Base-by-base conservation (phyloP, 345 rosid species). In the Populus simonii region DNA sequence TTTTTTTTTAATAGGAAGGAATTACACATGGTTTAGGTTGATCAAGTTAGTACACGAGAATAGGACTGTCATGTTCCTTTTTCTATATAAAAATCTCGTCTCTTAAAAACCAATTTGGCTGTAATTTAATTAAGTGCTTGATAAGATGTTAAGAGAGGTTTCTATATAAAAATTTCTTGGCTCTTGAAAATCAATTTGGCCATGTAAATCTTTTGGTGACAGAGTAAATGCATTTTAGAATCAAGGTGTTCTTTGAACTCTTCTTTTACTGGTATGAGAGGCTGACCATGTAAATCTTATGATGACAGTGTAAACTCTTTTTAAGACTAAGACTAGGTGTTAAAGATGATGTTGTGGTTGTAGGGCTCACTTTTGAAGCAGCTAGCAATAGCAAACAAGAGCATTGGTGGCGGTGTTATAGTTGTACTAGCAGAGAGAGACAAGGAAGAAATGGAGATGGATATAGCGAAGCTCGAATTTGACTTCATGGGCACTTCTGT, bases 331-430 rank as follows among this genome's bases (percentile, higher is more conserved):
- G 47, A 43, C 13, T 0, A 43, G 55, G 16, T 51, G 66, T 36
- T 63, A 74, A 78, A 66, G 71, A 72, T 33, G 31, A 12, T 75
- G 62, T 65, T 66, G 78, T 75, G 66, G 55, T 74, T 85, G 79
- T 81, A 94, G 97, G 98, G 98, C 33, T 94, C 98, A 33, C 93
- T 94, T 76, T 79, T 94, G 87, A 94, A 92, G 92, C 97, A 94
- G 84, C 84, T 94, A 75, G 98, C 97, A 55, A 93, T 92, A 83
- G 98, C 98, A 66, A 94, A 94, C 89, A 90, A 90, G 87, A 94
- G 98, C 62, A 38, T 91, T 25, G 98, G 97, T 72, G 98, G 98
- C 17, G 97, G 97, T 66, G 91, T 92, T 73, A 82, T 92, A 13
- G 97, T 94, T 12, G 98, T 94, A 47, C 83, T 94, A 59, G 97